Evolutionary conservation across 1,284 basidiomycete species (phyloP).

Genomic region (Cutaneotrichosporon spelunceum): DNA sequence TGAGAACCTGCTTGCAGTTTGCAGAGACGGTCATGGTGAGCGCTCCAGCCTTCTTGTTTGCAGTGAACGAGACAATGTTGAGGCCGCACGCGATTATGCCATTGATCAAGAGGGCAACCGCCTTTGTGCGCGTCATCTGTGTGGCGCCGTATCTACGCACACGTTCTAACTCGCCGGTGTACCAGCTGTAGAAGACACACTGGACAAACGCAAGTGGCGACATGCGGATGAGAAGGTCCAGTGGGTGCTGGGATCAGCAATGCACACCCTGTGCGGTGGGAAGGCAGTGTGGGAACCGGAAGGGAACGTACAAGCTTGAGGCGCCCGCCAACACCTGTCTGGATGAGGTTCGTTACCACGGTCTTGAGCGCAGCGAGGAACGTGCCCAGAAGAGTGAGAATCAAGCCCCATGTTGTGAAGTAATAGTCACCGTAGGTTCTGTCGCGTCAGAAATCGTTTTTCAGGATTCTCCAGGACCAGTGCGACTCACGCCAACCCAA

Average conservation of each 20-base stretch:
- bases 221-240: slow-evolving; percentile 78
- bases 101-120: slow-evolving; percentile 66
- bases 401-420: slow-evolving; percentile 73
- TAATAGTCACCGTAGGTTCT: slow-evolving; percentile 86
- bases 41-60: slow-evolving; percentile 79
- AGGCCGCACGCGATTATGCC: slow-evolving; percentile 82
- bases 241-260: slow-evolving; percentile 61
- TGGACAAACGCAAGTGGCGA: slow-evolving; percentile 84
- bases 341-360: slow-evolving; percentile 79
- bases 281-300: too few species aligned
- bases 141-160: slow-evolving; percentile 59
- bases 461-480: slow-evolving; percentile 41
- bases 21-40: slow-evolving; percentile 51
- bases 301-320: slow-evolving; percentile 43
- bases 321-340: slow-evolving; percentile 51
- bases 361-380: slow-evolving; percentile 87
- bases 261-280: not conserved
- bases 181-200: slow-evolving; percentile 69
- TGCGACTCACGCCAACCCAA: slow-evolving; percentile 71
- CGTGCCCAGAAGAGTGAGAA: slow-evolving; percentile 81
- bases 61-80: slow-evolving; percentile 87
- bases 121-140: slow-evolving; percentile 58
- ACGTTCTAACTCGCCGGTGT: slow-evolving; percentile 70
- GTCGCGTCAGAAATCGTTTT: slow-evolving; percentile 49
- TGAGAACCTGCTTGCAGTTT: slow-evolving; percentile 85